Evolutionary conservation across 345 rosid genomes (phyloP).

Genomic region (Citrus mangshanensis): DNA sequence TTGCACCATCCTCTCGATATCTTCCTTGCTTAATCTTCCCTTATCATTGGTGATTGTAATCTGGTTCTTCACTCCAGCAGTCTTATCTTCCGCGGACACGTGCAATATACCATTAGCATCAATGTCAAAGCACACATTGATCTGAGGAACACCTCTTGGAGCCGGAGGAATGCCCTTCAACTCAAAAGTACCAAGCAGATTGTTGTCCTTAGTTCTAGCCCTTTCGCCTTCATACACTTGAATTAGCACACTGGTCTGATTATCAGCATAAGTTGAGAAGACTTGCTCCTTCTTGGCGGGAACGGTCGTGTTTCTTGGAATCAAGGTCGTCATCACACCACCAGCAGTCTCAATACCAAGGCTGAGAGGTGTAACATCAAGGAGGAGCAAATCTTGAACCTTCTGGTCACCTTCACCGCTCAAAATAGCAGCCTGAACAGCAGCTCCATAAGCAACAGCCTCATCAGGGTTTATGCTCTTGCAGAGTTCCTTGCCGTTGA

Average conservation of each 20-base stretch:
- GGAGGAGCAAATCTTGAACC: slow-evolving; percentile 32
- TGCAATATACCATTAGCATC: slow-evolving; percentile 31
- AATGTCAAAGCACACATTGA: slow-evolving; percentile 29
- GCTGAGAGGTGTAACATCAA: slow-evolving; percentile 36
- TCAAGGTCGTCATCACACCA: slow-evolving; percentile 27
- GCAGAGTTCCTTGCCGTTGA: slow-evolving; percentile 31
- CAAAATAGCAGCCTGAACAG: slow-evolving; percentile 32
- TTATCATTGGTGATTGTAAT: slow-evolving; percentile 37
- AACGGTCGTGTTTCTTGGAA: slow-evolving; percentile 33
- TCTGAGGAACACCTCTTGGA: slow-evolving; percentile 32
- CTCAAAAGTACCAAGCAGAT: slow-evolving; percentile 29
- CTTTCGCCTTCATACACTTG: slow-evolving; percentile 39
- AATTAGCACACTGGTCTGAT: slow-evolving; percentile 28
- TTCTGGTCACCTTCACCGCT: slow-evolving; percentile 25
- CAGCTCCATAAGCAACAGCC: slow-evolving; percentile 30
- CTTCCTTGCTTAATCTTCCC: slow-evolving; percentile 34
- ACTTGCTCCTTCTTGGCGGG: slow-evolving; percentile 35
- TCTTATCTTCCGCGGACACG: slow-evolving; percentile 31
- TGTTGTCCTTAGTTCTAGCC: slow-evolving; percentile 32
- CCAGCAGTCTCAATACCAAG: slow-evolving; percentile 36
- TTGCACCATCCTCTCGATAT: slow-evolving; percentile 35
- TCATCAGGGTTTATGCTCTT: slow-evolving; percentile 36
- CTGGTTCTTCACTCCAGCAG: slow-evolving; percentile 29
- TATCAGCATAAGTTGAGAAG: slow-evolving; percentile 36
- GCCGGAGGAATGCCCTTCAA: slow-evolving; percentile 33